These are phyloP conservation scores for Pulchroboletus neoregius DNA, from an alignment of 1,284 basidiomycete species.

Conservation along the genomic window DNA sequence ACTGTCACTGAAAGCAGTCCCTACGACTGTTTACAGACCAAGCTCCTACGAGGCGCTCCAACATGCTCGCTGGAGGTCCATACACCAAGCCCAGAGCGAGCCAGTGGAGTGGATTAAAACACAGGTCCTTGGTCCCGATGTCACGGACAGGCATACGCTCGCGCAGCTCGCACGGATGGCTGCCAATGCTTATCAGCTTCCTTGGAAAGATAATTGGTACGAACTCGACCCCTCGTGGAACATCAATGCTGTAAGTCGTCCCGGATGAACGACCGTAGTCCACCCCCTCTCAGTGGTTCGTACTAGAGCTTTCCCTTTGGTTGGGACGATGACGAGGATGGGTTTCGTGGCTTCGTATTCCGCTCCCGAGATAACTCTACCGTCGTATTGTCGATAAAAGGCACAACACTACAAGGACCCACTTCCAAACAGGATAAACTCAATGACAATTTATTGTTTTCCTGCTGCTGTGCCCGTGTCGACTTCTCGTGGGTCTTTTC, in stretches of 20 bases:
- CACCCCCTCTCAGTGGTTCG: constrained; percentile 4
- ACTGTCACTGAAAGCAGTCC: constrained; percentile 44
- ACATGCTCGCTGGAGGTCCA: constrained; percentile 49
- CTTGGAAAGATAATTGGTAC: constrained; percentile 75
- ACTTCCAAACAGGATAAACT: constrained; percentile 91
- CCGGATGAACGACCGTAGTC: not conserved
- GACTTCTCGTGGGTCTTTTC: constrained; percentile 81
- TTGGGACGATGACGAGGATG: constrained; percentile 79
- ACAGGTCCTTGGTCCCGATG: constrained; percentile 61
- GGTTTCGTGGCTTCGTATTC: constrained; percentile 92
- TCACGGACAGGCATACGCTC: constrained; percentile 79
- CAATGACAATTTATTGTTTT: constrained; percentile 96
- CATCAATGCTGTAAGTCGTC: constrained; percentile 45
- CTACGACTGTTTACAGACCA: constrained; percentile 60
- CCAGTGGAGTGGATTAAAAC: constrained; percentile 55
- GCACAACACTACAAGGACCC: constrained; percentile 74
- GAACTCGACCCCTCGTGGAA: constrained; percentile 77
- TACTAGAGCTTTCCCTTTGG: constrained; percentile 83
- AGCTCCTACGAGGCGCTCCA: constrained; percentile 48
- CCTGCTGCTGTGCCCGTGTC: constrained; percentile 95
- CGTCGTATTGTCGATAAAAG: constrained; percentile 90
- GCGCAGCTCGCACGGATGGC: constrained; percentile 87
- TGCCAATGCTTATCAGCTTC: constrained; percentile 82
- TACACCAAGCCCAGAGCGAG: constrained; percentile 46
- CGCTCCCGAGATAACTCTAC: constrained; percentile 76